Evolutionary conservation across 345 rosid genomes (phyloP), one percentile per base, ranked within the genome.

Genomic region (Euphorbia peplus): DNA sequence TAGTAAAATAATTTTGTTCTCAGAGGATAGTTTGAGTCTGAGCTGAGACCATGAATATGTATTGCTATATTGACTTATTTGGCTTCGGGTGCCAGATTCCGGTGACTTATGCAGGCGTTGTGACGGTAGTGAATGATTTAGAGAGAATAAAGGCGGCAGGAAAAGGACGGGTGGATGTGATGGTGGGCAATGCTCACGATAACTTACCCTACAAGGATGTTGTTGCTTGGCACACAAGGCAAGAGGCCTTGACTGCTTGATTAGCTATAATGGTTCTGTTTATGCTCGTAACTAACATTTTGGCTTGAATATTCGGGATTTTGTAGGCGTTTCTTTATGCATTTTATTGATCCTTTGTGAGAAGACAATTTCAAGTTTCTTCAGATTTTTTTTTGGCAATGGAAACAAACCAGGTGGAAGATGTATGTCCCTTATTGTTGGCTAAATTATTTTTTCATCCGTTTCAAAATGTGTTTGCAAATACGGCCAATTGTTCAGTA

Each of bases 21-120:
- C 39, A 28, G 6, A 15, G 15, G n/a, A 3, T 22, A 15, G 18
- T 35, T 3, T 35, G 39, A 35, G 39, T 35, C 8, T 8, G 8
- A 35, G 8, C 39, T 35, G 39, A 35, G 8, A 39, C 42, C 42
- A 11, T 5, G 9, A 35, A 35, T 35, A 39, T 39, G 42, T 39
- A 39, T 39, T 39, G 42, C 8, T 39, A 39, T 59, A 16, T 56
- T 51, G 39, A 52, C 26, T 35, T 25, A 50, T 35, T 70, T 8
- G 39, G 56, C 26, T 50, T 42, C 42, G 21, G 46, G 16, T 55
- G 32, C 48, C 79, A 95, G 98, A 95, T 91, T 80, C 97, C 98
- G 0, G 96, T 90, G 70, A 88, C 97, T 4, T 91, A 90, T 37
- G 98, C 99, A 0, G 99, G 99, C 29, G 96, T 95, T 15, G 97